Percentiles rank a stretch among this genome's conserved stretches.
phyloP scores from a whole-genome alignment of 257 asterid species.

The Petunia axillaris region DNA sequence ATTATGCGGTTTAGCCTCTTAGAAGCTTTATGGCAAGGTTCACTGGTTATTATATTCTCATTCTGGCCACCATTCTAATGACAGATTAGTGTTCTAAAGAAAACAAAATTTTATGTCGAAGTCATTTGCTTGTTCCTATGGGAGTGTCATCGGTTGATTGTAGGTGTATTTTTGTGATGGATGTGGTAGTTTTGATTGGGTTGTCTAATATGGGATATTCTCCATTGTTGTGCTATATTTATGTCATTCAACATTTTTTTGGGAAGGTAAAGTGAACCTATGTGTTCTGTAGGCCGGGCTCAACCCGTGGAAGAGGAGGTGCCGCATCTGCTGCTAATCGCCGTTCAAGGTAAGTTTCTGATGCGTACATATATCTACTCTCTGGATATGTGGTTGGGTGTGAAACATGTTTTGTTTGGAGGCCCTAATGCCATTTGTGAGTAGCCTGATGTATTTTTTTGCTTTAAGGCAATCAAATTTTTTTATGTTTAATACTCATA shows the following conservation, averaged over 20 bases:
- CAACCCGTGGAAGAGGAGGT: conserved; percentile 50
- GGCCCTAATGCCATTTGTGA: not conserved
- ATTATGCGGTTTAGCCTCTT: not conserved
- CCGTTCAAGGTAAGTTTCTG: conserved; percentile 47
- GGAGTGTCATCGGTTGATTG: not conserved
- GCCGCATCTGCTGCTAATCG: conserved; percentile 40
- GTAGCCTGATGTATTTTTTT: not conserved
- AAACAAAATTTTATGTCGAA: not conserved
- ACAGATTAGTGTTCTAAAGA: too few species aligned
- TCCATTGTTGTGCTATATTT: not conserved
- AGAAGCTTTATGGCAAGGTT: not conserved
- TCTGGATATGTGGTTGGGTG: not conserved
- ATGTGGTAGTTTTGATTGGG: conserved; percentile 5
- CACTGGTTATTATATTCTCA: not conserved
- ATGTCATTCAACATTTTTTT: not conserved
- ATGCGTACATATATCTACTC: not conserved
- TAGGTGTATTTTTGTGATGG: not conserved
- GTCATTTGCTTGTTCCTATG: not conserved
- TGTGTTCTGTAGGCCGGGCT: conserved; percentile 47
- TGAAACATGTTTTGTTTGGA: not conserved
- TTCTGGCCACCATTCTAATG: too few species aligned
- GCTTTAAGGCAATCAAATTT: not conserved
- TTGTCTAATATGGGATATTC: not conserved
- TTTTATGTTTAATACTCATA: not conserved
- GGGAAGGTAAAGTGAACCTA: not conserved